A percentile compares a stretch with the other conserved stretches of the same genome.
These are phyloP conservation scores for Pseudomonodictys pantanalensis DNA, from an alignment of 495 filamentous ascomycete species.

Conservation along the genomic window DNA sequence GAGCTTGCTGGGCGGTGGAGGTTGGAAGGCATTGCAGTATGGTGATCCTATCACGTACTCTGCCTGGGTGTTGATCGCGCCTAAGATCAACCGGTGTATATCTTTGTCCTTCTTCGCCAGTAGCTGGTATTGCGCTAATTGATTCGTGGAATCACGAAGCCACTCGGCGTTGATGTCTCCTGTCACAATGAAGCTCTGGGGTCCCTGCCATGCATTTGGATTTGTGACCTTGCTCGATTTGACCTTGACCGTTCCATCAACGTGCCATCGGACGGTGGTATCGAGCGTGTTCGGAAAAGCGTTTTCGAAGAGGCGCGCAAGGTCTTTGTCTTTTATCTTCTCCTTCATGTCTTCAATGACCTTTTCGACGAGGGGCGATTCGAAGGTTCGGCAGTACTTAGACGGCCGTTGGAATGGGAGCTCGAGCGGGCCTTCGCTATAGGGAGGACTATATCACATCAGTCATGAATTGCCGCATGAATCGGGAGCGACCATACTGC, in stretches of 20 bases:
- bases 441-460: constrained; percentile 57
- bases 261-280: constrained; percentile 81
- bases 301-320: constrained; percentile 93
- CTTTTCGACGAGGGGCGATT: constrained; percentile 77
- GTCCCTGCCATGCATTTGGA: constrained; percentile 66
- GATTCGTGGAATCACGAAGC: constrained; percentile 96
- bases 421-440: constrained; percentile 71
- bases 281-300: constrained; percentile 95
- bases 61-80: constrained; percentile 93
- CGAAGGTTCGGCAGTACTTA: constrained; percentile 80
- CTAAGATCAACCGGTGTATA: constrained; percentile 77
- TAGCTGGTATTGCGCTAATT: constrained; percentile 82
- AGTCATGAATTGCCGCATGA: background rate
- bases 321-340: constrained; percentile 79
- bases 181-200: constrained; percentile 94
- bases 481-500: constrained; percentile 42
- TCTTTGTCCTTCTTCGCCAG: constrained; percentile 74
- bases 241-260: constrained; percentile 48
- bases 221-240: constrained; percentile 39
- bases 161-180: constrained; percentile 99
- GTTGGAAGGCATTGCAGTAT: constrained; percentile 98
- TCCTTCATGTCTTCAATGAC: constrained; percentile 78
- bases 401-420: constrained; percentile 90
- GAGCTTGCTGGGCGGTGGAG: constrained; percentile 76
- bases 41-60: constrained; percentile 92